phyloP scores from a whole-genome alignment of 2,329 filamentous ascomycete genomes.

The Emydomyces testavorans region DNA sequence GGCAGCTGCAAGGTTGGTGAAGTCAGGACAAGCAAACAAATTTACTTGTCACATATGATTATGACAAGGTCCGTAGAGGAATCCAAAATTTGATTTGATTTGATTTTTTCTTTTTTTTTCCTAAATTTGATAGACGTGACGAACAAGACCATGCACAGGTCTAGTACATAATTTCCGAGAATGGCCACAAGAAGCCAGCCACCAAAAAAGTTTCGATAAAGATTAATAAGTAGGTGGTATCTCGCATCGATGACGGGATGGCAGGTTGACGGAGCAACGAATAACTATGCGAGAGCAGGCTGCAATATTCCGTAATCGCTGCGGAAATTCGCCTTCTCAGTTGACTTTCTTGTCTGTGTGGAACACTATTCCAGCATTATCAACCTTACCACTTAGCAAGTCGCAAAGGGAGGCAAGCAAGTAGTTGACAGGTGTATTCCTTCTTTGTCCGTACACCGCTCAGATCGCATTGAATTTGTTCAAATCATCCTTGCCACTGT shows the following conservation, averaged over 20 bases:
- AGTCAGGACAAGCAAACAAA: neutral
- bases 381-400: too few species aligned
- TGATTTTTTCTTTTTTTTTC: too few species aligned
- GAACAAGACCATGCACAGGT: too few species aligned
- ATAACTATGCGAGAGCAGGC: neutral
- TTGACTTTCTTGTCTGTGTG: neutral
- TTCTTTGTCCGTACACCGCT: neutral
- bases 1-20: slow-evolving; percentile 9
- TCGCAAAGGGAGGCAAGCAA: too few species aligned
- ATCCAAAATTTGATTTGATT: neutral
- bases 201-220: neutral
- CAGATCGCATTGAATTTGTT: too few species aligned
- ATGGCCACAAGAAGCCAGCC: too few species aligned
- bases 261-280: slow-evolving; percentile 9
- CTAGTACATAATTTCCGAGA: too few species aligned
- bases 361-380: too few species aligned
- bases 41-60: neutral
- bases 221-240: too few species aligned
- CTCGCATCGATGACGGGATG: slow-evolving; percentile 5
- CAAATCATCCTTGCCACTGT: neutral
- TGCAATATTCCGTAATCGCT: neutral
- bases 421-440: too few species aligned
- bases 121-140: too few species aligned
- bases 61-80: neutral
- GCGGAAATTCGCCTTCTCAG: neutral